Conservation (phyloP, 2,329 filamentous ascomycete genomes). For the Aureobasidium mangrovei region DNA sequence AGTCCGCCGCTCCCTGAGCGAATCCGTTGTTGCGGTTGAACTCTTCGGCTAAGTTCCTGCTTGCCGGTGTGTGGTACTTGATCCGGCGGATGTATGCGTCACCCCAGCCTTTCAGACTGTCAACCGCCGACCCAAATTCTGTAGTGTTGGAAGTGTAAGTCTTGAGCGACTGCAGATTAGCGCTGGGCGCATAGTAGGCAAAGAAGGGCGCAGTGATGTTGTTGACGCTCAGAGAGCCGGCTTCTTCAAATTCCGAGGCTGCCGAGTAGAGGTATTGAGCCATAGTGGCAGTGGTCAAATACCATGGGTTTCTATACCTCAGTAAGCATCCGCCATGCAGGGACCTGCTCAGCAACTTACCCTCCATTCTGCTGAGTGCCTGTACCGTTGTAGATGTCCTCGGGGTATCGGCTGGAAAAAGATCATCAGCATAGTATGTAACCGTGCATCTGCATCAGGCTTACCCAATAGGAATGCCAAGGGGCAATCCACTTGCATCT, state of each 20-base stretch:
- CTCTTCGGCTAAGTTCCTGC: slow-evolving; percentile 25
- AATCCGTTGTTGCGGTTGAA: slow-evolving; percentile 24
- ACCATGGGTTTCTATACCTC: slow-evolving; percentile 25
- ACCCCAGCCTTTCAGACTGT: slow-evolving; percentile 26
- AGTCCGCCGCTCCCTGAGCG: slow-evolving; percentile 23
- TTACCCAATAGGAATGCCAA: slow-evolving; percentile 28
- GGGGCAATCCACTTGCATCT: slow-evolving; percentile 19
- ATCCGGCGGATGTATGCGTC: slow-evolving; percentile 28
- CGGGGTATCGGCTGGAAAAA: slow-evolving; percentile 24
- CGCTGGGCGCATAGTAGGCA: slow-evolving; percentile 26
- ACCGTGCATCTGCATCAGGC: not conserved
- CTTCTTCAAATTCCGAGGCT: slow-evolving; percentile 17
- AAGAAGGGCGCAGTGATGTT: slow-evolving; percentile 27
- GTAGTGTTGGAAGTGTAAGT: slow-evolving; percentile 21
- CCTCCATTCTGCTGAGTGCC: slow-evolving; percentile 24
- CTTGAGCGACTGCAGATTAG: slow-evolving; percentile 17
- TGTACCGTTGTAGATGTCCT: slow-evolving; percentile 28
- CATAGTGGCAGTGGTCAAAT: slow-evolving; percentile 27
- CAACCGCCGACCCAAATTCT: slow-evolving; percentile 20
- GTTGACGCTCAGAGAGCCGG: slow-evolving; percentile 21
- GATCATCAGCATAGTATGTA: slow-evolving; percentile 6
- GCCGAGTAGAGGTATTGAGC: slow-evolving; percentile 25
- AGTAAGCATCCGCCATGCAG: not conserved
- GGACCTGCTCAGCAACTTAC: not conserved
- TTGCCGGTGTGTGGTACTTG: slow-evolving; percentile 25